These are phyloP conservation scores for Pseudogymnoascus sp. DNA, from an alignment of 2,329 filamentous ascomycete genomes.

Conservation along the genomic window DNA sequence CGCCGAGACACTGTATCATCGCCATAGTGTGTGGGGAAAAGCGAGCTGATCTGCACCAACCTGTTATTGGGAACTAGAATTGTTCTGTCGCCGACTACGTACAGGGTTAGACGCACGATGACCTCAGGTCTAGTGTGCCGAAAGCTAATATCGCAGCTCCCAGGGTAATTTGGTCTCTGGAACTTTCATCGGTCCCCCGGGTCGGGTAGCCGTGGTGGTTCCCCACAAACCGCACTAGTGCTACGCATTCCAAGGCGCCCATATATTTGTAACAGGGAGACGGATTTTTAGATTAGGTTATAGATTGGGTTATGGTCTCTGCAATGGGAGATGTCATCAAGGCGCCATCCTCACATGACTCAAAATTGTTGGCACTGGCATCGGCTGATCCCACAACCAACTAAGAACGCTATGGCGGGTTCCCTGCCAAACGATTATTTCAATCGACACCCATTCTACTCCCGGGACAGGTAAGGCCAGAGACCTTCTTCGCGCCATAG, in stretches of 20 bases:
- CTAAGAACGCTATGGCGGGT: background rate
- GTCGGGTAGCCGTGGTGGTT: background rate
- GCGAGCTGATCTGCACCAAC: background rate
- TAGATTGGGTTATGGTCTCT: background rate
- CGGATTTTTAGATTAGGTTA: background rate
- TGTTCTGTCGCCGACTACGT: background rate
- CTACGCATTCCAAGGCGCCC: background rate
- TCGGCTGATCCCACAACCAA: background rate
- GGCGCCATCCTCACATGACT: background rate
- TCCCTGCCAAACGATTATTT: background rate
- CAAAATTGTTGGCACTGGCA: background rate
- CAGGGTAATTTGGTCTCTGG: background rate
- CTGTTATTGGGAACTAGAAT: background rate
- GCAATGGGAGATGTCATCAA: background rate
- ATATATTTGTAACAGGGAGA: background rate
- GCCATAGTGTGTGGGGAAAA: background rate
- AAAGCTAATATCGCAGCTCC: conserved; percentile 1
- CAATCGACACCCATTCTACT: background rate
- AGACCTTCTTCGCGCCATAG: background rate
- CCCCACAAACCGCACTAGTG: background rate
- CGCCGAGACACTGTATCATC: background rate
- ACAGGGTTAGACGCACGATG: background rate
- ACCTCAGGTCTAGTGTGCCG: background rate
- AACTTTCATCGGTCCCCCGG: background rate
- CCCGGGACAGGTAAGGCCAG: background rate